A percentile compares a stretch with the other conserved stretches of the same genome.
These are phyloP conservation scores for Lizonia empirigonia DNA, from an alignment of 2,329 filamentous ascomycete genomes.

Conservation along the genomic window DNA sequence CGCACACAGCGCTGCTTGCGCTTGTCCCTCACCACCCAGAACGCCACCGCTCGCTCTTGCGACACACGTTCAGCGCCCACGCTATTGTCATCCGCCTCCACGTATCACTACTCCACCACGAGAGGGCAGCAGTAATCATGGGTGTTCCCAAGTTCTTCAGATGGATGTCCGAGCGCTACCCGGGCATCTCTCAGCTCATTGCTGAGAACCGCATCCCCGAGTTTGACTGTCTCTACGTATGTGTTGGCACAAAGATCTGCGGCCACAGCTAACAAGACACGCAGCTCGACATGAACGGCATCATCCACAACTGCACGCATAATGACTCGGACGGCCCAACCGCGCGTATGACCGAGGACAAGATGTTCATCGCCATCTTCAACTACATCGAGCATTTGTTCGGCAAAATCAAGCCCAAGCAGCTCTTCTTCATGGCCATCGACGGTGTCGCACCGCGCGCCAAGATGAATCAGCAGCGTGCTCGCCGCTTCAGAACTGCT, in stretches of 20 bases:
- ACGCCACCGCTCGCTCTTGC: slow-evolving; percentile 13
- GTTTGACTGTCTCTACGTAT: slow-evolving; percentile 93
- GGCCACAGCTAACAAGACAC: slow-evolving; percentile 17
- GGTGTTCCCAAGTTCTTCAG: slow-evolving; percentile 93
- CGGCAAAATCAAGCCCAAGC: slow-evolving; percentile 97
- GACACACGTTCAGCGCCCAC: slow-evolving; percentile 3
- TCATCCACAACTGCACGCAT: slow-evolving; percentile 98
- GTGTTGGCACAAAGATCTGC: slow-evolving; percentile 26
- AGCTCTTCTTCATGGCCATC: slow-evolving; percentile 99
- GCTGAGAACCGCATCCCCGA: slow-evolving; percentile 98
- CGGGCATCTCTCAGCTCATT: slow-evolving; percentile 96
- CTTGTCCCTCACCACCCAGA: slow-evolving; percentile 23
- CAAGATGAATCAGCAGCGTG: slow-evolving; percentile 99
- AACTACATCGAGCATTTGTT: slow-evolving; percentile 99
- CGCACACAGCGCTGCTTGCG: slow-evolving; percentile 31
- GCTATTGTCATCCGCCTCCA: slow-evolving; percentile 16
- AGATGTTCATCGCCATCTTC: slow-evolving; percentile 99
- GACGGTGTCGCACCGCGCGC: slow-evolving; percentile 96
- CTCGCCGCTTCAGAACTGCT: slow-evolving; percentile 91
- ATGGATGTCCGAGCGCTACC: slow-evolving; percentile 99
- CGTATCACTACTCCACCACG: slow-evolving; percentile 22
- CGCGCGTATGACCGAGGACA: slow-evolving; percentile 92
- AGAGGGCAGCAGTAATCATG: slow-evolving; percentile 51
- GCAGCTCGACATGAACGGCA: slow-evolving; percentile 95
- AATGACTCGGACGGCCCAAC: slow-evolving; percentile 92